A percentile compares a stretch with the other conserved stretches of the same genome.
Conservation (phyloP, 2,329 filamentous ascomycete genomes). For the Didymella keratinophila region DNA sequence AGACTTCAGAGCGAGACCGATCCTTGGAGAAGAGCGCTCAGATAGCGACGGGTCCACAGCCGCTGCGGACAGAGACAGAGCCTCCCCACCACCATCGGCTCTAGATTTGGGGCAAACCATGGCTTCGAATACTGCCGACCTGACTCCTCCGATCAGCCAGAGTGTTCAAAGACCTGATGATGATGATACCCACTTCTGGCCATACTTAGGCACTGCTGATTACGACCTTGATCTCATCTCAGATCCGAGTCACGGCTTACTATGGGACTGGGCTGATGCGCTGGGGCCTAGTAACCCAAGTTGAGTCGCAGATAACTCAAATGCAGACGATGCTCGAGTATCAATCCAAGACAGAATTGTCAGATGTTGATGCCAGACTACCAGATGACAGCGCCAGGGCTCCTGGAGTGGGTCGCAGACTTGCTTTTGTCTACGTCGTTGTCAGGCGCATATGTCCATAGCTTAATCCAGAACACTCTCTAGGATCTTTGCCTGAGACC, state of each 20-base stretch:
- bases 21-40: no score
- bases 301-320: neutral
- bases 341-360: neutral
- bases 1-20: no score
- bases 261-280: conserved; percentile 23
- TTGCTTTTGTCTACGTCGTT: neutral
- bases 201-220: neutral
- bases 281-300: conserved; percentile 1
- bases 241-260: conserved; percentile 13
- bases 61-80: no score
- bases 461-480: neutral
- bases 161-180: neutral
- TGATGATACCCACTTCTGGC: neutral
- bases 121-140: no score
- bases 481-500: neutral
- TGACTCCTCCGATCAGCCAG: neutral
- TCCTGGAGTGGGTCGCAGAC: neutral
- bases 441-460: neutral
- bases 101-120: no score
- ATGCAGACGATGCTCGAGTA: neutral
- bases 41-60: no score
- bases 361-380: neutral
- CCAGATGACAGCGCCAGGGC: neutral
- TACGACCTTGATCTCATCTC: conserved; percentile 8
- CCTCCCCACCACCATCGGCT: no score